Base-by-base conservation (phyloP, 202 grass and related monocot genomes). In the Elaeis oleifera region DNA sequence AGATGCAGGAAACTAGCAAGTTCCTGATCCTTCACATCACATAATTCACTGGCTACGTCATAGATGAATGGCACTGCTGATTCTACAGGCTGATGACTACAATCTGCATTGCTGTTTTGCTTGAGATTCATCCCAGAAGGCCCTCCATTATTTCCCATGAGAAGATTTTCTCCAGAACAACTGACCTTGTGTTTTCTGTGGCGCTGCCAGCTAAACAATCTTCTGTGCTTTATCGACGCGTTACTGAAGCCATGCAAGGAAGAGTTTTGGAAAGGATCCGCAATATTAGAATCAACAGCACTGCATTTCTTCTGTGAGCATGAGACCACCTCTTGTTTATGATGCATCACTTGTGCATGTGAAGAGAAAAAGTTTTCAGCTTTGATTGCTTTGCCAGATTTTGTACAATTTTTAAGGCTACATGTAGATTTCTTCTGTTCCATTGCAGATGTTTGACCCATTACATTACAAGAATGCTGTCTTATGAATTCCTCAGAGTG, bases 161-260 rank as follows among this genome's bases (percentile, higher is more conserved):
- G 50, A 50, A 50, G 27, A 60, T 50, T 20, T 29, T 60, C 17
- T 60, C 49, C 22, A 71, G n/a, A 6, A 49, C 6, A 44, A 13
- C 7, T 44, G 11, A 13, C 39, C 44, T 71, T 71, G 3, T 2
- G 1, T 48, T 60, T 71, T 51, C 24, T 71, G 9, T 18, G 44
- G 18, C 68, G 68, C 27, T 71, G 68, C 68, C 68, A 71, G 9
- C 68, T 60, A 27, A 51, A 71, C 17, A 71, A 51, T 60, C 68
- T 71, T 51, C 55, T 16, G 5, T 25, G 44, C 4, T 60, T 71
- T 60, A 17, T 31, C 1, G 9, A 7, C n/a, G 20, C 52, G 8
- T 19, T 71, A 21, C 3, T 22, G 0, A 14, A 69, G 39, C 5
- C 54, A 56, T 44, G 9, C 36, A 24, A 15, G 13, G 50, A 32